Evolutionary conservation across 108 stramenopile species (phyloP).

Genomic region (Skeletonema potamos): DNA sequence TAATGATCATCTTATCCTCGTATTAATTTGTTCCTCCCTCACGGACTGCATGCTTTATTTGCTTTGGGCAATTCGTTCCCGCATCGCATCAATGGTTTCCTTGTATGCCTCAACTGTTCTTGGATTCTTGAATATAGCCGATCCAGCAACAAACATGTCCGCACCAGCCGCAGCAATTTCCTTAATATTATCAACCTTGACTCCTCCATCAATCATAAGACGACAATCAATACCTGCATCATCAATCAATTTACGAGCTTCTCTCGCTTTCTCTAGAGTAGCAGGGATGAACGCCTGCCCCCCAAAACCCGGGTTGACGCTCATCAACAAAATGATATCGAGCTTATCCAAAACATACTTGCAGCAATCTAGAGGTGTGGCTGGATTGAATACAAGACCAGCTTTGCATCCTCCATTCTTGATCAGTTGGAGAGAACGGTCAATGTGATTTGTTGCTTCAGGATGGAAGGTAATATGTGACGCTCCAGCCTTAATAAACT

Average conservation of each 20-base stretch:
- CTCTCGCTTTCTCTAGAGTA: constrained; percentile 89
- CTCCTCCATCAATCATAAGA: constrained; percentile 95
- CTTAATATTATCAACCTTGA: constrained; percentile 92
- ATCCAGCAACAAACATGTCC: constrained; percentile 98
- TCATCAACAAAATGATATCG: constrained; percentile 98
- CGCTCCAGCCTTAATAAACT: constrained; percentile 96
- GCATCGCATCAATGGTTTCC: constrained; percentile 94
- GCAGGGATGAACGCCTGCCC: constrained; percentile 96
- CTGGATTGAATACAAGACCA: constrained; percentile 98
- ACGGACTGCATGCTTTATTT: constrained; percentile 16
- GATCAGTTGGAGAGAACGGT: constrained; percentile 95
- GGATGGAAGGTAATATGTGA: constrained; percentile 99
- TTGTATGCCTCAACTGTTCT: constrained; percentile 95
- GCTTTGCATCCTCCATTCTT: constrained; percentile 95
- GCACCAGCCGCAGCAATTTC: constrained; percentile 96
- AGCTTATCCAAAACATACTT: constrained; percentile 97
- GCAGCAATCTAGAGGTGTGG: constrained; percentile 86
- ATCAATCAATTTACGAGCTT: constrained; percentile 96
- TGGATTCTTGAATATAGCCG: constrained; percentile 96
- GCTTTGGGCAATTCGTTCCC: constrained; percentile 80
- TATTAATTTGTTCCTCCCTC: not conserved
- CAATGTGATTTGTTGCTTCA: constrained; percentile 94
- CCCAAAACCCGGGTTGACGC: constrained; percentile 98
- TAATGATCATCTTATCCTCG: not conserved
- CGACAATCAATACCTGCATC: constrained; percentile 95